Percentiles rank a stretch among this genome's conserved stretches.
These are phyloP conservation scores for Heliamphora exappendiculata DNA, from an alignment of 148 eudicot genomes.

Conservation along the genomic window DNA sequence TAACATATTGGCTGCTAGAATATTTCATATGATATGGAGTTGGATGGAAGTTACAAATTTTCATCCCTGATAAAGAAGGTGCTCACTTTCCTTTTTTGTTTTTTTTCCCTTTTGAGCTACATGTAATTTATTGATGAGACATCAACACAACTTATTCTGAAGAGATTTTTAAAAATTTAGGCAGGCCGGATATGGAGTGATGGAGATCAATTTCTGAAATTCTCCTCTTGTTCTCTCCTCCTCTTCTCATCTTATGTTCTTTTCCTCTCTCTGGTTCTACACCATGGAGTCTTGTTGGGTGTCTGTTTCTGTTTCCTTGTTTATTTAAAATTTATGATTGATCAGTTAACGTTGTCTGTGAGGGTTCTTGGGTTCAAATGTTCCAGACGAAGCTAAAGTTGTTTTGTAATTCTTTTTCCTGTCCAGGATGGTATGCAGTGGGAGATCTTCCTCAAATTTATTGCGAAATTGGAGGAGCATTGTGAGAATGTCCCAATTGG, in stretches of 20 bases:
- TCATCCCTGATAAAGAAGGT: too few species aligned
- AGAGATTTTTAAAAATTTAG: not conserved
- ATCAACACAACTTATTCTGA: too few species aligned
- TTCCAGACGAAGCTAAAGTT: slow-evolving; percentile 1
- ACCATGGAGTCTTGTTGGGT: not conserved
- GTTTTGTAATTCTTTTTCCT: slow-evolving; percentile 4
- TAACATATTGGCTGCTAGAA: not conserved
- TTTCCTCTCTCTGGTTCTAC: too few species aligned
- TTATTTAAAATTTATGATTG: not conserved
- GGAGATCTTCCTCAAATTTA: slow-evolving; percentile 66
- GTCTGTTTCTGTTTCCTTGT: not conserved
- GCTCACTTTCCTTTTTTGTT: not conserved
- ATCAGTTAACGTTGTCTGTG: too few species aligned
- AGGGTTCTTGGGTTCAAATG: not conserved
- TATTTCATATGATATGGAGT: not conserved
- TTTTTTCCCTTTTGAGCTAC: too few species aligned
- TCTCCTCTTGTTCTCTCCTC: too few species aligned
- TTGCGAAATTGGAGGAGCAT: slow-evolving; percentile 62
- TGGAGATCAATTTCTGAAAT: too few species aligned
- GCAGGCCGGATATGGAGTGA: not conserved
- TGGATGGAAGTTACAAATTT: not conserved
- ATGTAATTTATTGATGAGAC: not conserved
- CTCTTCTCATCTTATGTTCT: too few species aligned
- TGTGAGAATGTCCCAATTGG: slow-evolving; percentile 70
- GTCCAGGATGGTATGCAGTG: slow-evolving; percentile 95